Evolutionary conservation across 2,329 filamentous ascomycete genomes (phyloP), one percentile per base, ranked within the genome.

Genomic region (Diaporthe vaccinii): DNA sequence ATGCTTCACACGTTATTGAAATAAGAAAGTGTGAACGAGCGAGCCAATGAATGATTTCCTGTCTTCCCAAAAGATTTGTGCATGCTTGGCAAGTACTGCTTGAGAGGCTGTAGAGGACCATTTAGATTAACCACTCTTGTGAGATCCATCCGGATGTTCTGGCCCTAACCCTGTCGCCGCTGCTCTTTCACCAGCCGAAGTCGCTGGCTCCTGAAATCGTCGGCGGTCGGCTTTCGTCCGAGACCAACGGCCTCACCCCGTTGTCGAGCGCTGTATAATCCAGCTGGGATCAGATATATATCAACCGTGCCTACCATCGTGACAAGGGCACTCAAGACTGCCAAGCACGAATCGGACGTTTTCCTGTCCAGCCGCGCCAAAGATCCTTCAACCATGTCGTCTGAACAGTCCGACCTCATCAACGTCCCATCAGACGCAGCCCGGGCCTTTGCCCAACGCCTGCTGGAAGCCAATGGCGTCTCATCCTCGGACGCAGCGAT

Each of bases 381-480:
- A 22, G 17, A 17, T n/a, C 17, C 2, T 34, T 57, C 51, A 22
- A 39, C 20, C n/a, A 75, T 75, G 73, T 58, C 73, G 28, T 55
- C 68, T 22, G 28, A 62, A 31, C 53, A 55, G 58, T 41, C 68
- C 28, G 73, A 73, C 8, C 67, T 62, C 62, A 58, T 76, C 58
- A 72, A 76, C 41, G 59, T 74, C 62, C 53, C 73, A 53, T 58
- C 62, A 25, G 69, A 62, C n/a, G 53, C 34, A 31, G 80, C 79
- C 58, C 71, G 78, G 36, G 68, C 75, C 1, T 91, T 92, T 73
- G 86, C 90, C 7, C 83, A 88, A 78, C 83, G 84, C 7, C 84
- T 94, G 17, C 88, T 94, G 44, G 79, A 83, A 74, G 91, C 86
- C 36, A 91, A 94, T 79, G 90, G 90, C 3, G 92, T 94, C 0